phyloP scores from a whole-genome alignment of 2,329 filamentous ascomycete species.

The Sporothrix inflata region DNA sequence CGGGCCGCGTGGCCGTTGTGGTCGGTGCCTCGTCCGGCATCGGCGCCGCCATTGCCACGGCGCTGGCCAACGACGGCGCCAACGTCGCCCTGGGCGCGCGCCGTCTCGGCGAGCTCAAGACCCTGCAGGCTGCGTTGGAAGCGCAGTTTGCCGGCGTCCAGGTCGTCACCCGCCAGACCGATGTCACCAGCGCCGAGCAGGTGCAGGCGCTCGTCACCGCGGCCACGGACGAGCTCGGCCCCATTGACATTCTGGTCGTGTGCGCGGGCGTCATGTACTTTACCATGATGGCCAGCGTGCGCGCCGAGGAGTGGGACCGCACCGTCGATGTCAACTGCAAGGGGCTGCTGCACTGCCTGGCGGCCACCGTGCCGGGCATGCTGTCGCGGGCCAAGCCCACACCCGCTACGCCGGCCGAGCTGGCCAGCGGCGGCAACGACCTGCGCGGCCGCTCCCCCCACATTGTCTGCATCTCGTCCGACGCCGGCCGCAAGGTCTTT shows the following conservation, averaged over 20 bases:
- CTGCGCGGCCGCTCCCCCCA: constrained; percentile 47
- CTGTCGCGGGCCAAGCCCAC: constrained; percentile 58
- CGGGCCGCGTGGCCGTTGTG: constrained; percentile 73
- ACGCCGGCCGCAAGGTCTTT: constrained; percentile 81
- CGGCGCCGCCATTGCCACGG: constrained; percentile 71
- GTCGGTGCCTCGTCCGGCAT: constrained; percentile 81
- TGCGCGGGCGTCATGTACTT: constrained; percentile 89
- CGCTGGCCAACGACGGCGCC: constrained; percentile 71
- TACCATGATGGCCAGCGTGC: constrained; percentile 80
- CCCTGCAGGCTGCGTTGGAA: constrained; percentile 64
- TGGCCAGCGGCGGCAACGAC: constrained; percentile 23
- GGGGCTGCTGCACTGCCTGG: constrained; percentile 73
- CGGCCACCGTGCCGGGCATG: constrained; percentile 72
- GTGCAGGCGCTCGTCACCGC: constrained; percentile 67
- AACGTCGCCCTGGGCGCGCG: constrained; percentile 74
- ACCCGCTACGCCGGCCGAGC: not conserved
- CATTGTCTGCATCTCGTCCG: constrained; percentile 80
- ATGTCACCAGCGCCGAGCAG: constrained; percentile 69
- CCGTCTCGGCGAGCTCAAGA: constrained; percentile 68
- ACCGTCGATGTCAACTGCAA: constrained; percentile 89
- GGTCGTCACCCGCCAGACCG: constrained; percentile 69
- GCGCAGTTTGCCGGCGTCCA: constrained; percentile 56
- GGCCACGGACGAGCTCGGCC: constrained; percentile 65
- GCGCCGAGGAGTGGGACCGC: constrained; percentile 76
- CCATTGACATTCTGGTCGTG: constrained; percentile 76